Conservation (phyloP, 306 rosid genomes). For the Astragalus membranaceus region DNA sequence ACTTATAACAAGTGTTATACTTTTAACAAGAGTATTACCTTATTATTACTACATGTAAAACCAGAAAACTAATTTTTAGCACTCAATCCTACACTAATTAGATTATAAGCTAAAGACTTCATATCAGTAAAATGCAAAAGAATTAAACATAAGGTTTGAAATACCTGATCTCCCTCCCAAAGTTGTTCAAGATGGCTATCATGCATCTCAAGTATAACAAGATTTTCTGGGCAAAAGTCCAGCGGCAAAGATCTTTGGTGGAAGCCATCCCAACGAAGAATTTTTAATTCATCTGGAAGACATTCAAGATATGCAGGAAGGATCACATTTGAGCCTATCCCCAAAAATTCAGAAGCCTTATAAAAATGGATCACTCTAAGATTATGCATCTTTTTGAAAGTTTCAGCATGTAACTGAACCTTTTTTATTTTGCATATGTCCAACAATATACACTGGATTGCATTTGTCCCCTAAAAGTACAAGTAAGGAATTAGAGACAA, state of each 20-base stretch:
- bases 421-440: neutral
- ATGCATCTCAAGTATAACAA: conserved; percentile 13
- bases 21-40: no score
- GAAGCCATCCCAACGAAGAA: conserved; percentile 21
- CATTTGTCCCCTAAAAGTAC: conserved; percentile 22
- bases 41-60: no score
- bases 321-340: neutral
- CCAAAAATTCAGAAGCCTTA: neutral
- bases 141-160: no score
- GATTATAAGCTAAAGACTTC: no score
- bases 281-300: neutral
- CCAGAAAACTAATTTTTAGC: no score
- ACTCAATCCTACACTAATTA: no score
- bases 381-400: conserved; percentile 23
- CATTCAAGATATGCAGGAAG: neutral
- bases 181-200: neutral
- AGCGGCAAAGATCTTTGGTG: neutral
- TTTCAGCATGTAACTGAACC: neutral
- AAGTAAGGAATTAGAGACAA: neutral
- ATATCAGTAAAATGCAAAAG: no score
- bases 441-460: conserved; percentile 6
- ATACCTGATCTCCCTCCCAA: conserved; percentile 20
- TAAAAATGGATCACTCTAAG: conserved; percentile 10
- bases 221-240: neutral
- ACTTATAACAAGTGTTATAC: no score